Conservation (phyloP, 2,329 filamentous ascomycete genomes). For the Cadophora sp. region DNA sequence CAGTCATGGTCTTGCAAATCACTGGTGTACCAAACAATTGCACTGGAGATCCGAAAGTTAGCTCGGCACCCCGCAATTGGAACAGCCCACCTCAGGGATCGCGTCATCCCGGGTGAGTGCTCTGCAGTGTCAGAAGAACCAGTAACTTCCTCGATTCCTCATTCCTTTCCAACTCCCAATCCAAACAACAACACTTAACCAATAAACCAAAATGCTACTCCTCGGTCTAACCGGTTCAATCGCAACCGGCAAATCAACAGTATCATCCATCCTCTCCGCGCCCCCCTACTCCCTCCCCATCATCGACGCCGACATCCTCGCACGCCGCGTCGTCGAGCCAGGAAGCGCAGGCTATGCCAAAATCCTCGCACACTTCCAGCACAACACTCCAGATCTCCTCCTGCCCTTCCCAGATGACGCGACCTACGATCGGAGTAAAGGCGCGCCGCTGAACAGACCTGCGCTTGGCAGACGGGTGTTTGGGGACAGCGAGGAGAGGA, state of each 20-base stretch:
- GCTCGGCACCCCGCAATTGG: conserved; percentile 13
- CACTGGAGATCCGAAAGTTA: neutral
- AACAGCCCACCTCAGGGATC: conserved; percentile 11
- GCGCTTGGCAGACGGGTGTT: conserved; percentile 88
- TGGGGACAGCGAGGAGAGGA: conserved; percentile 74
- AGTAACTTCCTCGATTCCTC: neutral
- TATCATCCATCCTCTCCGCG: conserved; percentile 80
- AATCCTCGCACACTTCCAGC: conserved; percentile 81
- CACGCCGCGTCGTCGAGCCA: conserved; percentile 92
- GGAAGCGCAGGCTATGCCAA: conserved; percentile 83
- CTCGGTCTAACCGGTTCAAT: conserved; percentile 97
- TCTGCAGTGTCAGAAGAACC: too few species aligned
- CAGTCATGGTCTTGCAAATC: neutral
- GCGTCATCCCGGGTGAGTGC: conserved; percentile 9
- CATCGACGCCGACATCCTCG: conserved; percentile 92
- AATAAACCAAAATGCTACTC: conserved; percentile 73
- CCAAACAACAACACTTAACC: neutral
- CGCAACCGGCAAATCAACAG: conserved; percentile 97
- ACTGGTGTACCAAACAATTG: neutral
- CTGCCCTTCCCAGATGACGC: conserved; percentile 62
- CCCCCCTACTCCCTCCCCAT: conserved; percentile 87
- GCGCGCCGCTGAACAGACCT: conserved; percentile 81
- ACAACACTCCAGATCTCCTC: conserved; percentile 86
- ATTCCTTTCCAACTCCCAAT: neutral
- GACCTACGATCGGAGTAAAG: conserved; percentile 63